Conservation (phyloP, 2,329 filamentous ascomycete genomes). For the Exophiala sp. region DNA sequence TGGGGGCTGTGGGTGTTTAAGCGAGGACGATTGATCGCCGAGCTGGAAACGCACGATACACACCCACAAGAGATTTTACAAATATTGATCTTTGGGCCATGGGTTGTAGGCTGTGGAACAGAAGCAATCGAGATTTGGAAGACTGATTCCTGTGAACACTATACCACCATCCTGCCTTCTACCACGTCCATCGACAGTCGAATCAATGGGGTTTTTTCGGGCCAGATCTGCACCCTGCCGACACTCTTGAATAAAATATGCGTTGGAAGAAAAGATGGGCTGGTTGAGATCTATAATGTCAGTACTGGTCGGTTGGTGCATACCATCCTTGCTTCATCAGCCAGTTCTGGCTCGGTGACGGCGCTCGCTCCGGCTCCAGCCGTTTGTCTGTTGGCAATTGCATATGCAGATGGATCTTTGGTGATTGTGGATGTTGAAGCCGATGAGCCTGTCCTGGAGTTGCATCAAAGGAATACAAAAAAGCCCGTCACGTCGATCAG, state of each 20-base stretch:
- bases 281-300: constrained; percentile 95
- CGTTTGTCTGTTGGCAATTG: constrained; percentile 77
- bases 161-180: constrained; percentile 67
- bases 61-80: constrained; percentile 62
- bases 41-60: constrained; percentile 63
- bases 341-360: constrained; percentile 72
- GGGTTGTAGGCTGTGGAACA: constrained; percentile 74
- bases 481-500: constrained; percentile 70
- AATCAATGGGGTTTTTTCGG: constrained; percentile 64
- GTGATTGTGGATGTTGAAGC: constrained; percentile 74
- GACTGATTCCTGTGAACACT: constrained; percentile 73
- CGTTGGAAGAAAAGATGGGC: constrained; percentile 77
- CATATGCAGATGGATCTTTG: constrained; percentile 73
- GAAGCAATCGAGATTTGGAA: constrained; percentile 88
- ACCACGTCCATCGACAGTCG: constrained; percentile 49
- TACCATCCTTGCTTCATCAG: constrained; percentile 70
- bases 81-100: constrained; percentile 78
- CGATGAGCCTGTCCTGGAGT: constrained; percentile 62
- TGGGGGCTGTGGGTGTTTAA: constrained; percentile 87
- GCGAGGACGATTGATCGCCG: constrained; percentile 74
- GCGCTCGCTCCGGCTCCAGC: constrained; percentile 79
- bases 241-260: constrained; percentile 96
- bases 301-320: constrained; percentile 87
- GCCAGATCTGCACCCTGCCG: constrained; percentile 78
- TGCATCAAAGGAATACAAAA: constrained; percentile 19